Evolutionary conservation across 805 yeast species (phyloP).

Genomic region (Tetrapisispora nanseiensis): DNA sequence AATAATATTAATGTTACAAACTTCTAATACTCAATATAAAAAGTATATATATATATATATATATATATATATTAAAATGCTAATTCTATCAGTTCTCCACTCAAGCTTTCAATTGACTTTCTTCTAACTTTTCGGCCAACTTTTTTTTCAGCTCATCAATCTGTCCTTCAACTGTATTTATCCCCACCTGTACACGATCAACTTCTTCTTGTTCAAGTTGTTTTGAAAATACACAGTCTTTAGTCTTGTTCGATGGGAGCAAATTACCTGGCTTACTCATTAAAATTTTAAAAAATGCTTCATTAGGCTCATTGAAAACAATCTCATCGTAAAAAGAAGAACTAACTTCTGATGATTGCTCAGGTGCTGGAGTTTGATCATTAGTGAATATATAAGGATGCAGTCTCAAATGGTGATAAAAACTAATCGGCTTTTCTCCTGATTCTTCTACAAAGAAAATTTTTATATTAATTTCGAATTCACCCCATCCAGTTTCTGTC

Average conservation of each 20-base stretch:
- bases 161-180: conserved; percentile 36
- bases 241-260: conserved; percentile 34
- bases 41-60: neutral
- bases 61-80: too few relatives aligned
- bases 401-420: conserved; percentile 81
- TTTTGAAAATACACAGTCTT: conserved; percentile 33
- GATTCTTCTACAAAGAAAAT: conserved; percentile 80
- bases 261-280: conserved; percentile 57
- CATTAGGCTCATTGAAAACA: conserved; percentile 94
- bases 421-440: conserved; percentile 73
- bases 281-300: conserved; percentile 67
- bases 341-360: conserved; percentile 38
- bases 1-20: neutral
- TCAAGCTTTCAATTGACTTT: neutral
- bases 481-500: conserved; percentile 99
- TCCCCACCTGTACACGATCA: conserved; percentile 41
- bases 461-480: conserved; percentile 84
- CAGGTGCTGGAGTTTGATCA: conserved; percentile 9
- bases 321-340: conserved; percentile 75
- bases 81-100: too few relatives aligned
- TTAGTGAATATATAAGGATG: conserved; percentile 63
- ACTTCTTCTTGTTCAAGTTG: conserved; percentile 59
- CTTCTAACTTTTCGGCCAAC: conserved; percentile 24
- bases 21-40: neutral
- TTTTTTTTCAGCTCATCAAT: conserved; percentile 34